Conservation (phyloP, 495 filamentous ascomycete genomes). For the Niebla homalea region DNA sequence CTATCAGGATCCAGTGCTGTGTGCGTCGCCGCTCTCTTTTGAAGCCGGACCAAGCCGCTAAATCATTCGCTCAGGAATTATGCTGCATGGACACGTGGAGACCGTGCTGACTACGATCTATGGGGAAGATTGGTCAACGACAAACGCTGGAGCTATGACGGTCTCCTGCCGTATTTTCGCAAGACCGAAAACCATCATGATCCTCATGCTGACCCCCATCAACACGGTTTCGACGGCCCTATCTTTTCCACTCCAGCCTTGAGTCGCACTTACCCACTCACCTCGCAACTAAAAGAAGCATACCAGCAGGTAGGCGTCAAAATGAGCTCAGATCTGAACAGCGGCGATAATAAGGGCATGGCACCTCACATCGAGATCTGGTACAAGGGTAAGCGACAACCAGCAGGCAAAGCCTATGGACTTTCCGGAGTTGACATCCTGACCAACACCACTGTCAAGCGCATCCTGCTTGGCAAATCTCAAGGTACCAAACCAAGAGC, state of each 20-base stretch:
- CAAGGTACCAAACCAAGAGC: slow-evolving; percentile 13
- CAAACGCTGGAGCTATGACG: slow-evolving; percentile 22
- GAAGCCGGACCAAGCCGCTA: neutral
- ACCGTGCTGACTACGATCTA: slow-evolving; percentile 24
- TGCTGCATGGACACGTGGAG: slow-evolving; percentile 26
- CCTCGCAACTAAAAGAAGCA: slow-evolving; percentile 11
- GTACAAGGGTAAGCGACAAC: slow-evolving; percentile 23
- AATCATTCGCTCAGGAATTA: slow-evolving; percentile 14
- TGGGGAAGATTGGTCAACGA: slow-evolving; percentile 23
- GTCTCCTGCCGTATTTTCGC: slow-evolving; percentile 24
- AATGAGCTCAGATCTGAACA: slow-evolving; percentile 17
- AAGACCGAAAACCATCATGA: slow-evolving; percentile 20
- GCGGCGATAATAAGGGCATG: slow-evolving; percentile 21
- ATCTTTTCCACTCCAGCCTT: slow-evolving; percentile 12
- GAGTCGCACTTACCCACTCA: slow-evolving; percentile 21
- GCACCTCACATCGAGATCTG: slow-evolving; percentile 23
- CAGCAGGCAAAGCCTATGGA: slow-evolving; percentile 21
- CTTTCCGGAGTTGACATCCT: slow-evolving; percentile 10
- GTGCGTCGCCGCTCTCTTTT: neutral
- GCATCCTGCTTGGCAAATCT: neutral
- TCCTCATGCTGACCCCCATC: slow-evolving; percentile 8
- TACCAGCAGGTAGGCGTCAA: slow-evolving; percentile 20
- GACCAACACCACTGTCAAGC: slow-evolving; percentile 2
- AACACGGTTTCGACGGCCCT: slow-evolving; percentile 19
- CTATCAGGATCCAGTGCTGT: slow-evolving; percentile 25